Percentiles rank a stretch among this genome's conserved stretches.
Conservation (phyloP, 164 flowering plant species). For the Cinnamomum micranthum region DNA sequence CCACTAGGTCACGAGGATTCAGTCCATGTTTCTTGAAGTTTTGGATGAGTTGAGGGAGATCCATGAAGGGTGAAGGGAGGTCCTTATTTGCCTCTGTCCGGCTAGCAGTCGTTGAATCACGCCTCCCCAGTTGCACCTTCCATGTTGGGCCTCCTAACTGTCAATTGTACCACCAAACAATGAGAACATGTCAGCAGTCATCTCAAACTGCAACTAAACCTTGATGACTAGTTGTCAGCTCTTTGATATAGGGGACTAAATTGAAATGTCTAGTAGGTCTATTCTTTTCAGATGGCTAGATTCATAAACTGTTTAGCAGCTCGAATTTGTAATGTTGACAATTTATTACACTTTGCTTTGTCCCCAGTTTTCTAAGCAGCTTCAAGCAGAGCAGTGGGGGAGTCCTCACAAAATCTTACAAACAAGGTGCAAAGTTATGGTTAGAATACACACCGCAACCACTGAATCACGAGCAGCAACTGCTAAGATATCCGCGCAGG, state of each 20-base stretch:
- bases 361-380: neutral
- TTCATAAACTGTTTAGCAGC: no score
- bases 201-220: neutral
- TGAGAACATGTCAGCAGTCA: neutral
- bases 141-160: constrained; percentile 23
- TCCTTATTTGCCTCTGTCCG: constrained; percentile 5
- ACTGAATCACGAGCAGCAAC: constrained; percentile 39
- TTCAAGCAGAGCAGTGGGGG: neutral
- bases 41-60: constrained; percentile 14
- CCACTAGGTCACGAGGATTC: constrained; percentile 20
- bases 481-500: constrained; percentile 40
- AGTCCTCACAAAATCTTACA: neutral
- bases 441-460: constrained; percentile 15
- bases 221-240: no score
- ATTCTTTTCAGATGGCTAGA: no score
- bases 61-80: constrained; percentile 16
- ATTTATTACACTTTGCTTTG: neutral
- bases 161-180: neutral
- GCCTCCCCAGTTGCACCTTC: constrained; percentile 19
- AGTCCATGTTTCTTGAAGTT: constrained; percentile 22
- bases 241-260: no score
- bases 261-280: no score
- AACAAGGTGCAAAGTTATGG: neutral
- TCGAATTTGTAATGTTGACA: no score
- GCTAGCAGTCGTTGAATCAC: constrained; percentile 25